Base-by-base conservation (phyloP, 2,329 filamentous ascomycete species). In the Trichoderma pleuroti region DNA sequence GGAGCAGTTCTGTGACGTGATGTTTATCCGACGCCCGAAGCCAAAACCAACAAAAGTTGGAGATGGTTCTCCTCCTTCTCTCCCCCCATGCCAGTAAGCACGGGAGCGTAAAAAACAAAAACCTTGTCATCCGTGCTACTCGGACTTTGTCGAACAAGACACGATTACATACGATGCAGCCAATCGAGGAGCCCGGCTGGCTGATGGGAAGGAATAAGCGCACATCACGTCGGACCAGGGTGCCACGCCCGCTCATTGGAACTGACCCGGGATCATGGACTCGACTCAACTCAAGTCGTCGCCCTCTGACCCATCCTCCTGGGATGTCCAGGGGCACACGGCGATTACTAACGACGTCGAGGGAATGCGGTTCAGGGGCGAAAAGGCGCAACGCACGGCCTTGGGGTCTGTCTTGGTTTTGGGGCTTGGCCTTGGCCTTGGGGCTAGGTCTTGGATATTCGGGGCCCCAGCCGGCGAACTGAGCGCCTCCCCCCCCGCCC, bases 91-190 rank as follows among this genome's bases (percentile, higher is more conserved):
- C 56, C 65, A 46, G 65, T 68, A 60, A 68, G 65, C 65, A 68
- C 65, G 65, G 65, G 65, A 61, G 34, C 65, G 28, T 28, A 49
- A 61, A 61, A 68, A 61, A 21, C 56, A 60, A 52, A 57, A 68
- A 60, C 56, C 65, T 61, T 68, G 56, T 60, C 36, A 42, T 61
- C 14, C n/a, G 63, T 54, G 49, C 61, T 52, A 36, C 61, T 60
- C 30, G 32, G 18, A 28, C 26, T 42, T 26, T 26, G 18, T 30
- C 12, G 11, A 7, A 21, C 11, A 39, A 59, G 59, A 69, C 61
- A 69, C 67, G 67, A 69, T 34, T 69, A 69, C n/a, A n/a, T n/a
- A n/a, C 67, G 67, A 69, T 34, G 46, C 59, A 69, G 49, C 67
- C 67, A 69, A 69, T 69, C 42, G 67, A 63, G 42, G 67, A 18